Evolutionary conservation across 1,284 basidiomycete species (phyloP), one percentile per base, ranked within the genome.

Genomic region (Ganoderma boninense): DNA sequence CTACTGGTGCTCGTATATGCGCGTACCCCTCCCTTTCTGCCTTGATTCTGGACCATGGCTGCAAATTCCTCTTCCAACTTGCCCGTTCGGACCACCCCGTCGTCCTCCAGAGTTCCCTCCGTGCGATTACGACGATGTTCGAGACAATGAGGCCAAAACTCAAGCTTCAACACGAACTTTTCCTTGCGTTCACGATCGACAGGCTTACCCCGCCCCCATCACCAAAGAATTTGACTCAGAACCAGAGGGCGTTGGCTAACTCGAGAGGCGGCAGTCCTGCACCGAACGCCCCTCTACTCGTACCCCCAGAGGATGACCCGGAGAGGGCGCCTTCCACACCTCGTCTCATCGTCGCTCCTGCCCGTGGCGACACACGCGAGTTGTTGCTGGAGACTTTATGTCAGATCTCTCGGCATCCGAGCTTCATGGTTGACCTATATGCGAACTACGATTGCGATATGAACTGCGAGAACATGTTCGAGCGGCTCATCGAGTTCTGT

Each of bases 381-480:
- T 83, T 99, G 69, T 91, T 98, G 78, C 85, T 99, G 69, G 98
- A 99, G 81, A 94, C 94, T 1, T 83, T 99, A 40, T 89, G 89
- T 64, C 92, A 96, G 70, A 90, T 98, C 63, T 92, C 93, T 40
- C 87, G 92, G 6, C 89, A 93, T 76, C 89, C 93, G 0, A 93
- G 92, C 77, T 97, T 97, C 82, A 96, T 98, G 92, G 95, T 98
- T 60, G 96, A 98, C 78, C 85, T 99, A 13, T 99, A 96, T 85
- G 88, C 92, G 69, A 99, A 99, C 81, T 99, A 98, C 81, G 98
- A 99, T 80, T 99, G 97, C 79, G 95, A 98, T 77, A 91, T 95
- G 73, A 97, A 99, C 78, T 97, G 95, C 81, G 97, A 99, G 83
- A 97, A 99, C 79, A 83, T 99, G 69, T 98, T 97, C 77, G 97